Base-by-base conservation (phyloP, 306 rosid genomes). In the Leucaena leucocephala region DNA sequence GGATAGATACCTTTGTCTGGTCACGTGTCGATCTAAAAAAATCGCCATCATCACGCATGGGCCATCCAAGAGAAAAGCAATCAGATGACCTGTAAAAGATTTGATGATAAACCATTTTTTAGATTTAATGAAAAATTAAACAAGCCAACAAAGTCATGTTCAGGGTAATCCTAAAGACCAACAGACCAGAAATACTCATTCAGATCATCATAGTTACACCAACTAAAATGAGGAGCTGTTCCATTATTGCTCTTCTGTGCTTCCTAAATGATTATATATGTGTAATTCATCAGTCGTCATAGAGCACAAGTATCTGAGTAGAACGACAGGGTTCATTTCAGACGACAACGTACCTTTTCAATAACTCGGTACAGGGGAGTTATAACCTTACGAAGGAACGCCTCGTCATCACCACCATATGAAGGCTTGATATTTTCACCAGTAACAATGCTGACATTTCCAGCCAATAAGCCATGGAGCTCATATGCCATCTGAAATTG, bases 21-120 rank as follows among this genome's bases (percentile, higher is more conserved):
- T 87, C 97, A 77, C 89, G 86, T 57, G 94, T 89, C 38, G 97
- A 86, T 90, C 90, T 95, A 77, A 95, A 95, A 90, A 93, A 89
- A 42, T 91, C 95, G 12, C 97, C 98, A 83, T 95, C 98, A 79
- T 95, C 97, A 68, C 96, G 97, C 98, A 95, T 95, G 40, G 98
- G 98, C 98, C 98, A 95, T 72, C 98, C 98, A 65, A 95, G 98
- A 87, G 98, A 92, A 79, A 92, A 95, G 86, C 98, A 92, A 80
- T 90, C 92, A 80, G 90, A 77, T 48, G 98, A 87, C 98, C 98
- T 95, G 69, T 80, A 78, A 70, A 14, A 65, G 43, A 36, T 5
- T 58, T n/a, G 16, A 75, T 46, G 61, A 63, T 48, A 77, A 78
- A 61, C 19, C 67, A 72, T 64, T 42, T 61, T 42, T 38, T 42